phyloP scores from a whole-genome alignment of 164 flowering plant species.

The Dillenia suffruticosa region DNA sequence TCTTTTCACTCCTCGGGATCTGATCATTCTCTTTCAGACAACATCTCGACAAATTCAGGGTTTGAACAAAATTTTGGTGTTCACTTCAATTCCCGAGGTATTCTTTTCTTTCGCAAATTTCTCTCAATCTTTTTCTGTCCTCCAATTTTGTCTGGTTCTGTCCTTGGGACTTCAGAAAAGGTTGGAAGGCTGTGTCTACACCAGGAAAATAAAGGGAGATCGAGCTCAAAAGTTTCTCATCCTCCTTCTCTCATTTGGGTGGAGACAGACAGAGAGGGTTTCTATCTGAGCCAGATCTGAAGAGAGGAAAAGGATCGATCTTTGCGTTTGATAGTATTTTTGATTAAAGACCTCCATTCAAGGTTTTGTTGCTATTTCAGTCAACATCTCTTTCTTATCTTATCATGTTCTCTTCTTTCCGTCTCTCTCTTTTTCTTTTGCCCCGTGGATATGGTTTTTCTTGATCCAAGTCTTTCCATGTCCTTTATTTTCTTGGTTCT shows the following conservation, averaged over 20 bases:
- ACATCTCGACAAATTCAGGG: conserved; percentile 5
- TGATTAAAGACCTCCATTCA: not conserved
- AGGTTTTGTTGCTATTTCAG: not conserved
- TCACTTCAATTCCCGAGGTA: conserved; percentile 43
- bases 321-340: no score
- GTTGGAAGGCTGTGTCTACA: conserved; percentile 3
- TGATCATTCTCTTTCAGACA: conserved; percentile 18
- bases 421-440: not conserved
- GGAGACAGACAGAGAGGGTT: no score
- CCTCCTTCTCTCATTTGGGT: no score
- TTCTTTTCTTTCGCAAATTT: not conserved
- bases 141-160: conserved; percentile 17
- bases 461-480: not conserved
- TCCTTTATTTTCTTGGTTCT: no score
- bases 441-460: not conserved
- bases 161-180: conserved; percentile 2
- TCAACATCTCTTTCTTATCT: conserved; percentile 1
- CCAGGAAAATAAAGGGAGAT: no score
- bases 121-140: not conserved
- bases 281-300: conserved; percentile 15
- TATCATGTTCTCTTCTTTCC: conserved; percentile 10
- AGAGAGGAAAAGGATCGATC: not conserved
- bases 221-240: no score
- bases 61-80: not conserved
- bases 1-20: conserved; percentile 40